phyloP scores from a whole-genome alignment of 176 grass and related monocot genomes.

The Carex myosuroides region DNA sequence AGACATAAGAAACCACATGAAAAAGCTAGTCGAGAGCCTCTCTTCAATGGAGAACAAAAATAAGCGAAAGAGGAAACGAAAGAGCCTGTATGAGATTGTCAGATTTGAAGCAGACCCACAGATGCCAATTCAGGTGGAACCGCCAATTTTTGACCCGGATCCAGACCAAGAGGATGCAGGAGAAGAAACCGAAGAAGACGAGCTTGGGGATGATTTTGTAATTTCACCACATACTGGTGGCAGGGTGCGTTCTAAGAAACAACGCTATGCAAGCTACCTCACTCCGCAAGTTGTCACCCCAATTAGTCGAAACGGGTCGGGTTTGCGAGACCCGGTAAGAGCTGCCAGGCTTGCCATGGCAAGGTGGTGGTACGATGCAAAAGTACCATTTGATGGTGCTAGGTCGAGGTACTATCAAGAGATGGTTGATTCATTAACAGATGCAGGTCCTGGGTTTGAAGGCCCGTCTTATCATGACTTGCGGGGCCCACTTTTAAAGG shows the following conservation, averaged over 20 bases:
- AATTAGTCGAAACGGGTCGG: conserved; percentile 11
- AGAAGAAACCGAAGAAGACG: conserved; percentile 22
- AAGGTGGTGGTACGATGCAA: conserved; percentile 35
- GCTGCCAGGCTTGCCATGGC: conserved; percentile 18
- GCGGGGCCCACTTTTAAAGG: conserved; percentile 24
- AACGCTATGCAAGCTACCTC: conserved; percentile 5
- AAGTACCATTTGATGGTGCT: conserved; percentile 31
- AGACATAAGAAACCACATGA: conserved; percentile 28
- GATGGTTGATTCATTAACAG: conserved; percentile 34
- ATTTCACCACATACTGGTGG: conserved; percentile 12
- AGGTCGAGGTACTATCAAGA: conserved; percentile 33
- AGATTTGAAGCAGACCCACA: conserved; percentile 5
- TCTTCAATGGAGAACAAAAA: background rate
- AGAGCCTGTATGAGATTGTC: conserved; percentile 19
- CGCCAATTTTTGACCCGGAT: background rate
- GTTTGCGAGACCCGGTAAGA: conserved; percentile 2
- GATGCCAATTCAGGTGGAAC: background rate
- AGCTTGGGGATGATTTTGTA: conserved; percentile 10
- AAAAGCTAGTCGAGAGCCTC: conserved; percentile 21
- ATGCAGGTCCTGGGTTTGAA: conserved; percentile 30
- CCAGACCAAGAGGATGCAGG: background rate
- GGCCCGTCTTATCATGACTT: conserved; percentile 32
- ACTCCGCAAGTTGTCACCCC: background rate
- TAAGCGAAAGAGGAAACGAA: conserved; percentile 25
- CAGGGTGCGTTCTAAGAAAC: conserved; percentile 23